These are phyloP conservation scores for Trypanosoma boissoni DNA, from an alignment of 208 protist genomes.

Conservation along the genomic window DNA sequence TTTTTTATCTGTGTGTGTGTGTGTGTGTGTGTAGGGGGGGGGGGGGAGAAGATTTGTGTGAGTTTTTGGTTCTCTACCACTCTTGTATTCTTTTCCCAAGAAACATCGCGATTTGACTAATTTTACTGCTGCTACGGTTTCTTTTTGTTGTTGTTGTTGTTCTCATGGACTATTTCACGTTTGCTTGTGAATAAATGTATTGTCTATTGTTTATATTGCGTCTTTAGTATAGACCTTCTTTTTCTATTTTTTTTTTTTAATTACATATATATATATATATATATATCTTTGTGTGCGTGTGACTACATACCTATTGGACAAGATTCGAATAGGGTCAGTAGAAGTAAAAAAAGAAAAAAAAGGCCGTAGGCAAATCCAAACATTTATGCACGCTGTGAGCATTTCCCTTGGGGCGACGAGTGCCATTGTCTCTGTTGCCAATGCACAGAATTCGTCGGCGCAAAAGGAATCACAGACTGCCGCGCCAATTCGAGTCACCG, in stretches of 20 bases:
- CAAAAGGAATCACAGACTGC: slow-evolving; percentile 9
- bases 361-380: neutral
- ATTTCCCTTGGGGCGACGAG: slow-evolving; percentile 81
- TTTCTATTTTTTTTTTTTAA: slow-evolving; percentile 5
- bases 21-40: neutral
- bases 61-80: neutral
- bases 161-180: neutral
- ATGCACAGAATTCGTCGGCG: slow-evolving; percentile 8
- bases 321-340: too few relatives aligned
- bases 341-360: slow-evolving; percentile 5
- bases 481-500: slow-evolving; percentile 53
- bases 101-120: too few relatives aligned
- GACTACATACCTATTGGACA: too few relatives aligned
- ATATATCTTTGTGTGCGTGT: too few relatives aligned
- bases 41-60: neutral
- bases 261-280: neutral
- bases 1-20: slow-evolving; percentile 13
- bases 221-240: too few relatives aligned
- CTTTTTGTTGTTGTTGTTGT: neutral
- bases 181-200: neutral
- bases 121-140: too few relatives aligned
- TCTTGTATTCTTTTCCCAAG: neutral
- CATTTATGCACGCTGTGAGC: slow-evolving; percentile 67
- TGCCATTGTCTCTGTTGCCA: slow-evolving; percentile 65
- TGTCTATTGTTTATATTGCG: too few relatives aligned